These are phyloP conservation scores for Priceomyces castillae DNA, from an alignment of 805 yeast genomes.

Conservation along the genomic window DNA sequence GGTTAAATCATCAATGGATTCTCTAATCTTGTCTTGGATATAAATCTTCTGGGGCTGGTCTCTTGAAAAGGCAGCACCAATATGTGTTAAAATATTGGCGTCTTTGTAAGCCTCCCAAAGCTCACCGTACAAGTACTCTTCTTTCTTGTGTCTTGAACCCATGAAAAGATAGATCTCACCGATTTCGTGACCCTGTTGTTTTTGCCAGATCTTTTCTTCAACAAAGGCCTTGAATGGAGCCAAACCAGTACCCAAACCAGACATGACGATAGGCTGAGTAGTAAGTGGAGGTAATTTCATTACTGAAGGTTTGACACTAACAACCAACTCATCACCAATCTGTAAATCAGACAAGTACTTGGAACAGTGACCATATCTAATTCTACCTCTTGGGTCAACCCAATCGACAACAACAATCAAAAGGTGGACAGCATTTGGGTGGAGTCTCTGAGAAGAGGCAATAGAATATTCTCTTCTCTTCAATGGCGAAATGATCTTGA, in stretches of 20 bases:
- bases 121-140: conserved; percentile 95
- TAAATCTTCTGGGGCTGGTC: conserved; percentile 94
- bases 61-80: conserved; percentile 98
- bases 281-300: conserved; percentile 92
- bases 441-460: conserved; percentile 92
- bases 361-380: conserved; percentile 92
- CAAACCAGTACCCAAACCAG: conserved; percentile 95
- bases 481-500: conserved; percentile 73
- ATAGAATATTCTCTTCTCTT: conserved; percentile 97
- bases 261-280: conserved; percentile 89
- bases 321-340: conserved; percentile 84
- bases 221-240: conserved; percentile 98
- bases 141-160: conserved; percentile 94
- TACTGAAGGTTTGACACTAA: conserved; percentile 93
- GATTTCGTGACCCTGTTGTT: conserved; percentile 81
- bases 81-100: conserved; percentile 88
- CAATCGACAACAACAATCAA: conserved; percentile 95
- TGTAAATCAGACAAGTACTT: conserved; percentile 77
- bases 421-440: conserved; percentile 86
- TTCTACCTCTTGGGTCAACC: conserved; percentile 82
- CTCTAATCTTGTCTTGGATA: conserved; percentile 90
- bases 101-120: conserved; percentile 94
- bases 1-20: conserved; percentile 66
- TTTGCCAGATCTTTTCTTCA: conserved; percentile 93
- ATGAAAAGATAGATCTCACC: conserved; percentile 85